Conservation (phyloP, 768 basidiomycete species). For the Arthromyces matolae region DNA sequence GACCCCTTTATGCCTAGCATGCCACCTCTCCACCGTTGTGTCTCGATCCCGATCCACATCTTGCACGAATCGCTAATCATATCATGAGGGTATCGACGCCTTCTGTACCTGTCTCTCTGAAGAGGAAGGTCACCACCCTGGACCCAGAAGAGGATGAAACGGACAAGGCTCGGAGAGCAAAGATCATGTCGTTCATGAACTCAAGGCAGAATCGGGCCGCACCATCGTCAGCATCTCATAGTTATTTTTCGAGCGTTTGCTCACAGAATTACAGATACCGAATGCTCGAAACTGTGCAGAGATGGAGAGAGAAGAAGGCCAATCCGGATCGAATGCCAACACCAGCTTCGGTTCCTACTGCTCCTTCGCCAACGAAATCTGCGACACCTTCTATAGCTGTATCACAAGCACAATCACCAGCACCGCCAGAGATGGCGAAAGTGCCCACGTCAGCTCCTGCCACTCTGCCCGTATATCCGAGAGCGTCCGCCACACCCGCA, state of each 20-base stretch:
- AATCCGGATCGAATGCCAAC: slow-evolving; percentile 20
- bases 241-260: not conserved
- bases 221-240: slow-evolving; percentile 41
- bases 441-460: slow-evolving; percentile 26
- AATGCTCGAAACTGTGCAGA: slow-evolving; percentile 49
- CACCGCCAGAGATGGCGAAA: slow-evolving; percentile 25
- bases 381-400: slow-evolving; percentile 28
- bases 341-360: slow-evolving; percentile 12
- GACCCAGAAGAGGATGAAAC: slow-evolving; percentile 76
- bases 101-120: slow-evolving; percentile 67
- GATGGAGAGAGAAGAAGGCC: slow-evolving; percentile 25
- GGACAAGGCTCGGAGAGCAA: slow-evolving; percentile 66
- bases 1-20: slow-evolving; percentile 39
- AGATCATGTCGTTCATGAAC: slow-evolving; percentile 79
- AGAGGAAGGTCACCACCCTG: slow-evolving; percentile 67
- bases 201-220: slow-evolving; percentile 48
- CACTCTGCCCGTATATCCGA: slow-evolving; percentile 23
- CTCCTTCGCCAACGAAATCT: slow-evolving; percentile 24
- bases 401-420: slow-evolving; percentile 29
- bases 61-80: slow-evolving; percentile 73
- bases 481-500: slow-evolving; percentile 32
- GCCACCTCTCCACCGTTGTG: slow-evolving; percentile 75
- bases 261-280: slow-evolving; percentile 41
- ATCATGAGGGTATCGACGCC: slow-evolving; percentile 70
- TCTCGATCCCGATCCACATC: slow-evolving; percentile 74